Percentiles rank a stretch among this genome's conserved stretches.
phyloP scores from a whole-genome alignment of 129 eudicot genomes.

The Artemisia annua region DNA sequence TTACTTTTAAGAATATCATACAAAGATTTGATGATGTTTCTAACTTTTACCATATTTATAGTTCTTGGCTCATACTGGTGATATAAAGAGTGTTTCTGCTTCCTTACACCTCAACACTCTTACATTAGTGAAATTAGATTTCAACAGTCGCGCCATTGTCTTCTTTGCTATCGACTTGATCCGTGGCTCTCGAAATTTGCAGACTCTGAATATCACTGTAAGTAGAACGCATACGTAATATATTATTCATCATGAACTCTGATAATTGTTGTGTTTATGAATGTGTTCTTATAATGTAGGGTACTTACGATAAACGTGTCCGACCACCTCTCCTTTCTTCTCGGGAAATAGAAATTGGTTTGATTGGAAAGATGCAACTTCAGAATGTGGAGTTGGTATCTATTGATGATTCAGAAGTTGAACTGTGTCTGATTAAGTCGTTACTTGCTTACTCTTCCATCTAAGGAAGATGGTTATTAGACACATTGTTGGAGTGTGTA shows the following conservation, averaged over 20 bases:
- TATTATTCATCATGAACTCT: not conserved
- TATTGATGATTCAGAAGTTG: not conserved
- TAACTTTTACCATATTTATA: not conserved
- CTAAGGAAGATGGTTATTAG: conserved; percentile 7
- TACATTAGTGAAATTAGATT: not conserved
- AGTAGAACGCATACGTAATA: not conserved
- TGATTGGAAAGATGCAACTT: not conserved
- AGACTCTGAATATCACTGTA: conserved; percentile 13
- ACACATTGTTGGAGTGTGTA: not conserved
- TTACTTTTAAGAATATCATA: not conserved
- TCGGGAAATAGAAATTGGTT: not conserved
- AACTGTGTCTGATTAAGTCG: conserved; percentile 9
- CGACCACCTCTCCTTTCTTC: not conserved
- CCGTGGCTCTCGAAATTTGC: conserved; percentile 8
- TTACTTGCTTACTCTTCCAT: conserved; percentile 13
- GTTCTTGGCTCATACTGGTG: not conserved
- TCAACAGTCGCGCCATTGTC: not conserved
- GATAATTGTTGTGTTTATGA: not conserved
- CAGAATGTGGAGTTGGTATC: not conserved
- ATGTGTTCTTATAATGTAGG: too few relatives aligned
- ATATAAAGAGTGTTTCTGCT: not conserved
- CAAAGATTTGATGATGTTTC: too few relatives aligned
- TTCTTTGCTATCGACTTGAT: conserved; percentile 4
- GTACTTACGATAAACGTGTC: too few relatives aligned
- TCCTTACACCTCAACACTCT: not conserved